Evolutionary conservation across 371 early-diverging fungal species (phyloP).

Genomic region (Dentiscutata heterogama): DNA sequence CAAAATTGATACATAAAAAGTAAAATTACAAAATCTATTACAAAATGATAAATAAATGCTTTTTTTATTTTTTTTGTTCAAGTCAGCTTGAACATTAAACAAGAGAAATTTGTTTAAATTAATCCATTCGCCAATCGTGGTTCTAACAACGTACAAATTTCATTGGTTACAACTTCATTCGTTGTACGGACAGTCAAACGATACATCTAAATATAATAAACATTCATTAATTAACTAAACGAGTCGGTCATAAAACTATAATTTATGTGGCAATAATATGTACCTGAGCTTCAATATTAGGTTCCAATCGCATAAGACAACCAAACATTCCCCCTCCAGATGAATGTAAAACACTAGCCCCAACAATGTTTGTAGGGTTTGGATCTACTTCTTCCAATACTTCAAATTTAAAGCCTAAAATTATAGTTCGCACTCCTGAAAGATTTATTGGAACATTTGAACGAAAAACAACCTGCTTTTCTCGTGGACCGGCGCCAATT

Average conservation of each 20-base stretch:
- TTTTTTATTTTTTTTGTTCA: too few species aligned
- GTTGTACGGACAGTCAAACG: constrained; percentile 93
- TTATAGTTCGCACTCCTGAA: constrained; percentile 57
- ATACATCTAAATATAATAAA: constrained; percentile 75
- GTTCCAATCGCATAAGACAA: constrained; percentile 90
- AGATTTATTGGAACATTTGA: constrained; percentile 67
- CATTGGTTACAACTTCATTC: constrained; percentile 78
- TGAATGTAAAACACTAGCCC: constrained; percentile 86
- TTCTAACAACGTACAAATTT: constrained; percentile 59
- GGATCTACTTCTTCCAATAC: constrained; percentile 88
- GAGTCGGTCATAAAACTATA: not conserved
- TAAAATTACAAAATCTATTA: too few species aligned
- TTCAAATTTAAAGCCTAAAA: constrained; percentile 77
- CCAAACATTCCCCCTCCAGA: constrained; percentile 88
- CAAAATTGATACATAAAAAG: too few species aligned
- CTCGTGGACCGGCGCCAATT: constrained; percentile 88
- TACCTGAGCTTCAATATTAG: constrained; percentile 90
- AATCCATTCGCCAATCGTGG: constrained; percentile 10
- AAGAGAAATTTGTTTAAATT: not conserved
- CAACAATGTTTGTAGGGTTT: constrained; percentile 89
- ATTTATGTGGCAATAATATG: constrained; percentile 44
- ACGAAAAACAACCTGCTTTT: constrained; percentile 77
- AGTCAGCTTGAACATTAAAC: too few species aligned
- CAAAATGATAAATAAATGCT: too few species aligned
- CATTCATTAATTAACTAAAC: not conserved